A percentile compares a stretch with the other conserved stretches of the same genome.
These are phyloP conservation scores for Umbellularia californica DNA, from an alignment of 164 flowering plant genomes.

Conservation along the genomic window DNA sequence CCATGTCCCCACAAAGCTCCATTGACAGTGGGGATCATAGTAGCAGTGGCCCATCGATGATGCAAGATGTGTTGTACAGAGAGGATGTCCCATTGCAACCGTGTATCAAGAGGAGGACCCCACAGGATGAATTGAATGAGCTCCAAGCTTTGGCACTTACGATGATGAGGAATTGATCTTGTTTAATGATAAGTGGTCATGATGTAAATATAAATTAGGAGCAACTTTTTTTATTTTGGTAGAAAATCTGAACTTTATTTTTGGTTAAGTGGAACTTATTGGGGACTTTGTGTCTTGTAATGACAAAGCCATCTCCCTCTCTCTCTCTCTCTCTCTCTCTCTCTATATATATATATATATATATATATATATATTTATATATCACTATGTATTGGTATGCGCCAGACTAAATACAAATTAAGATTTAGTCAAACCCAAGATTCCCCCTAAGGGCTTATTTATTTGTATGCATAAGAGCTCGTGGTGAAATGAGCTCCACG, in stretches of 20 bases:
- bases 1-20: slow-evolving; percentile 13
- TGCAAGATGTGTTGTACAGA: neutral
- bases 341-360: too few relatives aligned
- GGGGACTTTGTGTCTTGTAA: neutral
- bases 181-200: neutral
- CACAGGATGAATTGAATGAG: slow-evolving; percentile 12
- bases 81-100: neutral
- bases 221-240: neutral
- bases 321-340: neutral
- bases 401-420: too few relatives aligned
- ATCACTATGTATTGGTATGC: too few relatives aligned
- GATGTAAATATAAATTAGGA: neutral
- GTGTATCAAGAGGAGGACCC: slow-evolving; percentile 1
- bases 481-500: too few relatives aligned
- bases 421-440: too few relatives aligned
- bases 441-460: too few relatives aligned
- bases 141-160: slow-evolving; percentile 16
- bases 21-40: slow-evolving; percentile 10
- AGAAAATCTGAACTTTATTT: too few relatives aligned
- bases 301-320: neutral
- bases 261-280: too few relatives aligned
- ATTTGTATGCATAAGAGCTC: too few relatives aligned
- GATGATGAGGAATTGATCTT: slow-evolving; percentile 13
- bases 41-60: neutral
- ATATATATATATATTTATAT: too few relatives aligned